phyloP scores from a whole-genome alignment of 805 yeast genomes.

The Kazachstania psychrophila region DNA sequence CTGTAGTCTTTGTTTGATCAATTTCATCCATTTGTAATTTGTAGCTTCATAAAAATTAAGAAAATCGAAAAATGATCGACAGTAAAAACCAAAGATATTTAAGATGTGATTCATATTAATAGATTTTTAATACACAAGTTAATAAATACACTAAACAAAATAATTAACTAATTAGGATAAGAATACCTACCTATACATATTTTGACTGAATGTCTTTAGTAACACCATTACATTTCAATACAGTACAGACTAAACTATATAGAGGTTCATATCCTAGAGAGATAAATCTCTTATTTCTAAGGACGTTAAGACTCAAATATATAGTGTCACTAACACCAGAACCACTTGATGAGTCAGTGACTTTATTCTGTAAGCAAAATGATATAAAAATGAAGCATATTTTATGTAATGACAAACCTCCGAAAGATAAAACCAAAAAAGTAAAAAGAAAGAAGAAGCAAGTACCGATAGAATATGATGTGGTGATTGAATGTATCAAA shows the following conservation, averaged over 20 bases:
- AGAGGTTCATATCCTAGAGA: conserved; percentile 85
- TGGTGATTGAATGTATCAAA: conserved; percentile 52
- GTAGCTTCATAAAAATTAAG: too few species aligned
- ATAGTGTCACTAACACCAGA: conserved; percentile 74
- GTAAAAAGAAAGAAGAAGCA: conserved; percentile 77
- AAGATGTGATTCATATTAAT: too few species aligned
- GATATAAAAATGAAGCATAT: conserved; percentile 61
- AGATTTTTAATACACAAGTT: too few species aligned
- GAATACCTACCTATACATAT: neutral
- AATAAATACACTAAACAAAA: neutral
- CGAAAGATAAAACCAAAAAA: conserved; percentile 19
- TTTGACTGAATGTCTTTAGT: conserved; percentile 28
- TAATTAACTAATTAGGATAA: neutral
- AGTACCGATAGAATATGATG: conserved; percentile 65
- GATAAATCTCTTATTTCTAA: conserved; percentile 58
- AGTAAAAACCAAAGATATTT: too few species aligned
- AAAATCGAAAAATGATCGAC: too few species aligned
- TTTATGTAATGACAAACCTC: conserved; percentile 7
- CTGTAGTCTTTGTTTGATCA: too few species aligned
- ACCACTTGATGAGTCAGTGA: conserved; percentile 44
- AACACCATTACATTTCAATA: conserved; percentile 73
- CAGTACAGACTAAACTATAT: conserved; percentile 59
- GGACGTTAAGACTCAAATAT: conserved; percentile 55
- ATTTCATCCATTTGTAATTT: too few species aligned
- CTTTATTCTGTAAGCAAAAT: conserved; percentile 42